Conservation (phyloP, 2,329 filamentous ascomycete genomes). For the Hypomyces rosellus region DNA sequence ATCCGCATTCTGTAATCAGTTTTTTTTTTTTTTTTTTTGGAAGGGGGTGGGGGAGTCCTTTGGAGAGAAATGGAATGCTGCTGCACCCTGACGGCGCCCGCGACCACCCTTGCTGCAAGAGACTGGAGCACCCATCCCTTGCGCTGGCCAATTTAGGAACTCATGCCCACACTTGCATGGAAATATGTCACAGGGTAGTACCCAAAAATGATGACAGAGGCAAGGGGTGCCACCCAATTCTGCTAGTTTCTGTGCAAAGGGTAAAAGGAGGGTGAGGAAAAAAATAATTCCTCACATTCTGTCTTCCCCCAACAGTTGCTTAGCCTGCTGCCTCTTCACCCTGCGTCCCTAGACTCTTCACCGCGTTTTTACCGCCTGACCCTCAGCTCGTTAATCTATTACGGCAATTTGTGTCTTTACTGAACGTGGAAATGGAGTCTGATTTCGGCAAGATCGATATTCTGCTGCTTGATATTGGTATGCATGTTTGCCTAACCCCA, state of each 20-base stretch:
- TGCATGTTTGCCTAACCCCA: conserved; percentile 8
- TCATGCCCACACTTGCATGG: neutral
- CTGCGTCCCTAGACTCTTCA: neutral
- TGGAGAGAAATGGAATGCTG: neutral
- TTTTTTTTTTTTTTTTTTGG: too few species aligned
- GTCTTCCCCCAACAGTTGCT: neutral
- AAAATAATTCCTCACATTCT: neutral
- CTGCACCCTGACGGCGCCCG: neutral
- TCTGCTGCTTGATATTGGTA: conserved; percentile 34
- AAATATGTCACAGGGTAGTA: neutral
- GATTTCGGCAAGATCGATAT: conserved; percentile 26
- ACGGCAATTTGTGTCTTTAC: conserved; percentile 10
- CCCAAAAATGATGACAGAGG: too few species aligned
- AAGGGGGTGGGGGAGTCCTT: too few species aligned
- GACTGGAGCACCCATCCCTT: neutral
- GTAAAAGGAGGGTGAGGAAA: neutral
- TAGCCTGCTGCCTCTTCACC: neutral
- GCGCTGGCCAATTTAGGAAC: neutral
- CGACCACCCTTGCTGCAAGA: neutral
- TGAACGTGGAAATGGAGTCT: conserved; percentile 15
- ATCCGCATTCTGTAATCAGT: too few species aligned
- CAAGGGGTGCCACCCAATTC: too few species aligned
- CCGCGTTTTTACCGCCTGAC: neutral
- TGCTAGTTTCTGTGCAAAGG: neutral
- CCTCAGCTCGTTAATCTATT: neutral